Evolutionary conservation across 2,329 filamentous ascomycete species (phyloP).

Genomic region (Madurella fahalii): DNA sequence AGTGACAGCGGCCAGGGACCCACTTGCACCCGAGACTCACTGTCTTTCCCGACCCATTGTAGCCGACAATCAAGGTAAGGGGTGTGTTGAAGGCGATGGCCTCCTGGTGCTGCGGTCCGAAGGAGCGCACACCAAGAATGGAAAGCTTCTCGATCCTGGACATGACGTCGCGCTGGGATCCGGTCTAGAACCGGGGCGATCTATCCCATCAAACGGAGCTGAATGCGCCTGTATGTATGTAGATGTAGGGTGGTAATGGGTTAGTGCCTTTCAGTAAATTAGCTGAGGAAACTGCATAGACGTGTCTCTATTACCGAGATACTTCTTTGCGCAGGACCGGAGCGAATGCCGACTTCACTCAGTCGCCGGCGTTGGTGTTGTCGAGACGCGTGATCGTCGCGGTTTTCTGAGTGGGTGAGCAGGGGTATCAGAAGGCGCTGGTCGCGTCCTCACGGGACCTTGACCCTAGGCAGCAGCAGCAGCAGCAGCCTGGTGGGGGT

Average conservation of each 20-base stretch:
- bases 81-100: constrained; percentile 81
- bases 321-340: too few relatives aligned
- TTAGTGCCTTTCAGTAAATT: background rate
- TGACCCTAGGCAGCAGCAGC: background rate
- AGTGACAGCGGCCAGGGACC: constrained; percentile 30
- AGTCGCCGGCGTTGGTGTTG: background rate
- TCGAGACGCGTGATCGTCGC: constrained; percentile 4
- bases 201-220: constrained; percentile 1
- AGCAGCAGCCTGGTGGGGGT: background rate
- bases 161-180: constrained; percentile 38
- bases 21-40: constrained; percentile 33
- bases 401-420: background rate
- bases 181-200: background rate
- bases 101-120: constrained; percentile 70
- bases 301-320: too few relatives aligned
- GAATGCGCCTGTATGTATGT: background rate
- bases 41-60: constrained; percentile 97
- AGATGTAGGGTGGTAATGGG: background rate
- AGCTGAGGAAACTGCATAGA: background rate
- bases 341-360: too few relatives aligned
- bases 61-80: constrained; percentile 91
- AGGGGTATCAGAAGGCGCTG: background rate
- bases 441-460: constrained; percentile 8
- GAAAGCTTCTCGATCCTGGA: constrained; percentile 87
- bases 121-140: constrained; percentile 80